These are phyloP conservation scores for Aureobasidium sp. DNA, from an alignment of 2,329 filamentous ascomycete genomes.

Conservation along the genomic window DNA sequence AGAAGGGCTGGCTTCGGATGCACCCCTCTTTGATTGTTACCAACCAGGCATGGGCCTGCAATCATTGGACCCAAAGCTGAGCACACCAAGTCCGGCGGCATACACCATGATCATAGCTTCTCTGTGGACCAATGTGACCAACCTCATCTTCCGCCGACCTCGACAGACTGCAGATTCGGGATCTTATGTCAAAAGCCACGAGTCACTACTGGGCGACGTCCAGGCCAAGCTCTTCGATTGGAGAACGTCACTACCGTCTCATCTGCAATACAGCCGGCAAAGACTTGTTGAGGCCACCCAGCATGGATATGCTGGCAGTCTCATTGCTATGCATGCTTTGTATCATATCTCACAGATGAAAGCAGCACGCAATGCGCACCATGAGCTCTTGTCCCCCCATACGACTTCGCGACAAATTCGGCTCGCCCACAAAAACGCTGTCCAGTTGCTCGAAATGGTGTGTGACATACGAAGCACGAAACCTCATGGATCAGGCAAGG, in stretches of 20 bases:
- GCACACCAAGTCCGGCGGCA: conserved; percentile 9
- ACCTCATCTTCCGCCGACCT: conserved; percentile 50
- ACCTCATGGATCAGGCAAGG: neutral
- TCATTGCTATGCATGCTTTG: conserved; percentile 59
- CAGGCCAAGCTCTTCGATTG: conserved; percentile 51
- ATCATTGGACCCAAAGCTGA: neutral
- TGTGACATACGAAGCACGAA: conserved; percentile 32
- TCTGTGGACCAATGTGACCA: conserved; percentile 59
- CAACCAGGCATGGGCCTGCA: neutral
- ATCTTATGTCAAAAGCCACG: conserved; percentile 41
- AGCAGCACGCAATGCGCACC: conserved; percentile 54
- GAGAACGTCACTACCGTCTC: conserved; percentile 49
- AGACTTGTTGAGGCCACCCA: conserved; percentile 53
- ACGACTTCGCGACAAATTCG: conserved; percentile 41
- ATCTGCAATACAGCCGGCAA: conserved; percentile 47
- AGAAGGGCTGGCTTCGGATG: conserved; percentile 48
- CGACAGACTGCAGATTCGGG: conserved; percentile 34
- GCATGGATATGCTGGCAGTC: conserved; percentile 50
- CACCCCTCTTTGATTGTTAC: conserved; percentile 51
- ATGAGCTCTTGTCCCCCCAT: conserved; percentile 36
- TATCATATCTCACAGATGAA: conserved; percentile 59
- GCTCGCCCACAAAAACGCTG: conserved; percentile 47
- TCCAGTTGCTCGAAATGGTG: conserved; percentile 44
- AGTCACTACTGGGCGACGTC: conserved; percentile 48
- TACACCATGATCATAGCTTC: conserved; percentile 32